Evolutionary conservation across 495 filamentous ascomycete species (phyloP).

Genomic region (Trichoderma reesei): DNA sequence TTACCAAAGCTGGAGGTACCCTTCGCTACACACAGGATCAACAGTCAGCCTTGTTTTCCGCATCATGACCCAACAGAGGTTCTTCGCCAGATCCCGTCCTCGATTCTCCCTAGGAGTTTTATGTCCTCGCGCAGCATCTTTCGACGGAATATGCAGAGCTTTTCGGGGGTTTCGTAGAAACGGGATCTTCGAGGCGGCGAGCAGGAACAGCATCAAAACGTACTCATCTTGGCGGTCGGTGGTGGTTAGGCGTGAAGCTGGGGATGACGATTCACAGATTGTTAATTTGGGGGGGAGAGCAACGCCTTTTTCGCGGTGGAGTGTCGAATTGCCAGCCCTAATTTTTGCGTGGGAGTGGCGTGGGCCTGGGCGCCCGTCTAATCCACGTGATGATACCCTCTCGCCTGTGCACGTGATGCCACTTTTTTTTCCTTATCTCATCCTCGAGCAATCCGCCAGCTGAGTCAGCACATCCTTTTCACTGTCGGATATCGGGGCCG

Average conservation of each 20-base stretch:
- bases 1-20: conserved; percentile 96
- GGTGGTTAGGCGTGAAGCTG: conserved; percentile 16
- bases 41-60: conserved; percentile 5
- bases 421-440: neutral
- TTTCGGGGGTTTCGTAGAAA: neutral
- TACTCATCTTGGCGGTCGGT: conserved; percentile 38
- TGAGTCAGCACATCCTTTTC: neutral
- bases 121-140: neutral
- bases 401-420: neutral
- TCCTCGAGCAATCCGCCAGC: neutral
- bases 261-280: conserved; percentile 10
- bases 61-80: neutral
- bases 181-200: neutral
- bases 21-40: conserved; percentile 46
- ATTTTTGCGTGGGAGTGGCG: conserved; percentile 10
- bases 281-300: conserved; percentile 5
- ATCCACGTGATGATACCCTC: conserved; percentile 8
- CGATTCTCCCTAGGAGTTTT: neutral
- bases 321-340: conserved; percentile 11
- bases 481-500: neutral
- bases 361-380: conserved; percentile 5
- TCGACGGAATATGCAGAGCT: neutral
- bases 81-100: neutral
- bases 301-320: conserved; percentile 10
- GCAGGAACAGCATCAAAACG: conserved; percentile 15